Percentiles rank a stretch among this genome's conserved stretches.
These are phyloP conservation scores for Picochlorum sp. DNA, from an alignment of 139 green algal genomes.

Conservation along the genomic window DNA sequence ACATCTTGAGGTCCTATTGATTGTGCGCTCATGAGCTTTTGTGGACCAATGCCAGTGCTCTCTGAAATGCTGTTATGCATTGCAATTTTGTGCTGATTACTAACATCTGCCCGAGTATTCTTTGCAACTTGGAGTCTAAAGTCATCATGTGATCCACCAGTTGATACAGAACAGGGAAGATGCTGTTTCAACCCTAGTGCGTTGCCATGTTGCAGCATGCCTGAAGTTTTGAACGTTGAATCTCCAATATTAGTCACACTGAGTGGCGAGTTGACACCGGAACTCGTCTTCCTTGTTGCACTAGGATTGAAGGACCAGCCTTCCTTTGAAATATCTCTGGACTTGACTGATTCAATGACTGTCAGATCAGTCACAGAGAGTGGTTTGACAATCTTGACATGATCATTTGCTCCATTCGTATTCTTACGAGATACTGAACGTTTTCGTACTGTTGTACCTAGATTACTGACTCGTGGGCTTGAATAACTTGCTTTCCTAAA, in stretches of 20 bases:
- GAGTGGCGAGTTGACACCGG: background rate
- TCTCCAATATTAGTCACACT: background rate
- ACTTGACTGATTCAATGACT: background rate
- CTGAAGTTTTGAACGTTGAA: background rate
- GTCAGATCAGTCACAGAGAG: conserved; percentile 2
- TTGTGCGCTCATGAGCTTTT: conserved; percentile 5
- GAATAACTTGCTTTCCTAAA: no score
- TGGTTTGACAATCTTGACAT: background rate
- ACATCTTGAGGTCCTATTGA: conserved; percentile 3
- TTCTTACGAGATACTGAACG: background rate
- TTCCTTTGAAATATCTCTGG: background rate
- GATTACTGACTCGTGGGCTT: no score
- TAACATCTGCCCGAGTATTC: no score
- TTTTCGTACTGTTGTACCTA: background rate
- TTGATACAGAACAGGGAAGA: no score
- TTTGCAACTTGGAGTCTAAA: no score
- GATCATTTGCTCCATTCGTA: conserved; percentile 1
- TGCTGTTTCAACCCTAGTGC: no score
- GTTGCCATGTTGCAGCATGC: no score
- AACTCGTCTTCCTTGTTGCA: background rate
- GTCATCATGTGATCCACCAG: no score
- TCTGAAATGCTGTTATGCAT: background rate
- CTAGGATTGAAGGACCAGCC: background rate
- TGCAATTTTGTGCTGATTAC: conserved; percentile 1
- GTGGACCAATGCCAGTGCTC: background rate